Evolutionary conservation across 805 yeast species (phyloP).

Genomic region (Lachancea fermentati): DNA sequence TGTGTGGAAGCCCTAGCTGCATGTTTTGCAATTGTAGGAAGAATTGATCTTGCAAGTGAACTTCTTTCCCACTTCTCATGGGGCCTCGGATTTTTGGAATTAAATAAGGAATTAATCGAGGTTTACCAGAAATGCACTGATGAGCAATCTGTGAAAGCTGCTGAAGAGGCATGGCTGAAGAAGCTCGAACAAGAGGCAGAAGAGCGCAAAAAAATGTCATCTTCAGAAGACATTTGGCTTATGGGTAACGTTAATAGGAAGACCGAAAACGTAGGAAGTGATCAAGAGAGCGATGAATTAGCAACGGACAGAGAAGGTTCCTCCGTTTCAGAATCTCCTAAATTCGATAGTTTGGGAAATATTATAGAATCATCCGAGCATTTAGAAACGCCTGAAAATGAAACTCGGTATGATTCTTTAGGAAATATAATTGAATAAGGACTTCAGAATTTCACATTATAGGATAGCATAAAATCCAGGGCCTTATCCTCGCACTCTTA

Average conservation of each 20-base stretch:
- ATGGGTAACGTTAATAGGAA: constrained; percentile 70
- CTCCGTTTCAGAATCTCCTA: constrained; percentile 10
- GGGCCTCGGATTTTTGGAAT: constrained; percentile 83
- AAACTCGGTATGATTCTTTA: constrained; percentile 17
- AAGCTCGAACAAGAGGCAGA: constrained; percentile 60
- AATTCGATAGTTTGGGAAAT: constrained; percentile 27
- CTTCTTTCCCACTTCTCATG: constrained; percentile 79
- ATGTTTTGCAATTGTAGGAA: constrained; percentile 91
- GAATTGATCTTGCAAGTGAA: constrained; percentile 78
- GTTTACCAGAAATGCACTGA: constrained; percentile 78
- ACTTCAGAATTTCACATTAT: no score
- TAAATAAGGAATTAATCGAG: constrained; percentile 73
- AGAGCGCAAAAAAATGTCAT: constrained; percentile 50
- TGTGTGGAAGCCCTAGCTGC: constrained; percentile 98
- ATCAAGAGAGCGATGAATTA: constrained; percentile 25
- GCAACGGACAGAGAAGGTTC: constrained; percentile 20
- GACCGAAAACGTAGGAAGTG: constrained; percentile 12
- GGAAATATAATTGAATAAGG: constrained; percentile 18
- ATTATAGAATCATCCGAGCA: constrained; percentile 13
- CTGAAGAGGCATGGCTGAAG: constrained; percentile 71
- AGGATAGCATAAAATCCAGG: no score
- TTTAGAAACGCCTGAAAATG: constrained; percentile 2
- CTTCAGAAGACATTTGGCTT: constrained; percentile 63
- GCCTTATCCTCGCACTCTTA: no score
- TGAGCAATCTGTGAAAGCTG: constrained; percentile 61